Conservation (phyloP, 352 stramenopile genomes). For the Pythium vanterpoolii region DNA sequence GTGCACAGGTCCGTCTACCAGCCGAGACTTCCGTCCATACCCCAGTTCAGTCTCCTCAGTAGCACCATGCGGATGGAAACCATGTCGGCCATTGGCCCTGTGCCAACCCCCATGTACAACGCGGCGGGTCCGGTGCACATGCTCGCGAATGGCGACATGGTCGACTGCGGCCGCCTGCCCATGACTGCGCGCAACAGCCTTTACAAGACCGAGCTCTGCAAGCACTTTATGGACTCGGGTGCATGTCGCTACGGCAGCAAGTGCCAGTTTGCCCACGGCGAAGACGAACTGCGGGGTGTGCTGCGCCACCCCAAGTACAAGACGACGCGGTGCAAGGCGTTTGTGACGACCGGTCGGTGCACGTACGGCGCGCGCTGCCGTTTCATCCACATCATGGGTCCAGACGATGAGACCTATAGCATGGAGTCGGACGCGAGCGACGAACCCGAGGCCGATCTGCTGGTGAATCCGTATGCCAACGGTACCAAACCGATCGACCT, state of each 20-base stretch:
- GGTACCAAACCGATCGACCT: constrained; percentile 59
- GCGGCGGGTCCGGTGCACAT: constrained; percentile 50
- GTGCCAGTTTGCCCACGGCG: constrained; percentile 88
- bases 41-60: not conserved
- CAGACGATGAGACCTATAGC: constrained; percentile 31
- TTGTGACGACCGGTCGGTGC: constrained; percentile 78
- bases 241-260: constrained; percentile 85
- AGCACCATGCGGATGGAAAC: constrained; percentile 12
- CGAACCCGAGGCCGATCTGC: constrained; percentile 50
- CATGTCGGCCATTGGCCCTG: not conserved
- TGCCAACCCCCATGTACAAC: constrained; percentile 1
- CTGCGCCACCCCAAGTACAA: constrained; percentile 91
- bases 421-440: constrained; percentile 64
- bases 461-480: constrained; percentile 69
- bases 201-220: constrained; percentile 92
- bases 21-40: not conserved
- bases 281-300: constrained; percentile 81
- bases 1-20: constrained; percentile 1
- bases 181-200: constrained; percentile 82
- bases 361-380: constrained; percentile 87
- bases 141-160: constrained; percentile 82
- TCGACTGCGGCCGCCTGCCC: constrained; percentile 74
- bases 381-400: constrained; percentile 78
- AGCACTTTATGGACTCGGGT: constrained; percentile 86
- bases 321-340: constrained; percentile 89